phyloP scores from a whole-genome alignment of 345 rosid genomes.

The Cardamine chenopodiifolia region DNA sequence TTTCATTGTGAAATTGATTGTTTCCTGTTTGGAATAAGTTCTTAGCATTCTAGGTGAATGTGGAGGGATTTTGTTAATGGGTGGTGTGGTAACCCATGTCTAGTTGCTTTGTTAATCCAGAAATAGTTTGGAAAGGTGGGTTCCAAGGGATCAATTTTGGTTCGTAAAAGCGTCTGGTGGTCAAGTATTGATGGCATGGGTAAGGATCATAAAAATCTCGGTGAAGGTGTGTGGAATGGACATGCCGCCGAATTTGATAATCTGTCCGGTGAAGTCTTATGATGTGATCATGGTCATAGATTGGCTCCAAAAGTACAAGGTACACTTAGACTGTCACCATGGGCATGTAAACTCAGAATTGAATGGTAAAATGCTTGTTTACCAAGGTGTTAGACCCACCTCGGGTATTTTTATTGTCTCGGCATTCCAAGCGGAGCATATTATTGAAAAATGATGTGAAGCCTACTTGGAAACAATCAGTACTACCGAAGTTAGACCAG shows the following conservation, averaged over 20 bases:
- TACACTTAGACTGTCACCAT: not conserved
- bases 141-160: not conserved
- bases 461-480: not conserved
- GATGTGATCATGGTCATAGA: too few species aligned
- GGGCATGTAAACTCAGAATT: not conserved
- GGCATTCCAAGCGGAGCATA: not conserved
- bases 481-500: not conserved
- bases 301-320: not conserved
- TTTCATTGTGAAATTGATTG: not conserved
- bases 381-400: not conserved
- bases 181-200: not conserved
- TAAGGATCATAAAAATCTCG: not conserved
- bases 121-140: not conserved
- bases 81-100: not conserved
- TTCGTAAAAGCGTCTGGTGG: not conserved
- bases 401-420: not conserved
- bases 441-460: not conserved
- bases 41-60: not conserved
- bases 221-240: not conserved
- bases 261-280: not conserved
- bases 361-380: not conserved
- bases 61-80: not conserved
- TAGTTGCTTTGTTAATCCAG: not conserved
- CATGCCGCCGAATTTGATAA: not conserved
- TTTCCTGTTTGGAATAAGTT: not conserved